Evolutionary conservation across 2,329 filamentous ascomycete genomes (phyloP), one percentile per base, ranked within the genome.

Genomic region (Fusarium ambrosium): DNA sequence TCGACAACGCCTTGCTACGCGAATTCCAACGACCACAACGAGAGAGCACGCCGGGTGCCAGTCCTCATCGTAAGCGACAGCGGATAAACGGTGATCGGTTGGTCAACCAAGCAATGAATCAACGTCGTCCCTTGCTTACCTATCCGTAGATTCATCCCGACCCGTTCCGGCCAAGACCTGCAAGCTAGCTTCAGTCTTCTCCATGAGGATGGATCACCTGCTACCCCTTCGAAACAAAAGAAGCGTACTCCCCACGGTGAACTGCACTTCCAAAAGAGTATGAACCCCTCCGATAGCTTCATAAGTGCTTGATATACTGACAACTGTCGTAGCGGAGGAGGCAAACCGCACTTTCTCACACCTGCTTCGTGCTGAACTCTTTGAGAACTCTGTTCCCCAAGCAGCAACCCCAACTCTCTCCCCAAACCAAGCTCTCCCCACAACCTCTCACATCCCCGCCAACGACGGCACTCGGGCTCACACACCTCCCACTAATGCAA

Each of bases 311-410:
- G 27, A 14, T 14, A 16, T 34, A 45, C 64, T 79, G 29, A 79
- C 71, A 24, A 7, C 41, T 53, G 48, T 64, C 27, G 6, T 41
- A 91, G 95, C 94, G 60, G 95, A 98, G 85, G 95, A 98, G 88
- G 97, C 97, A 58, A 98, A 99, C 79, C 91, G 94, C 69, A 98
- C 94, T 22, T 99, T 96, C 82, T 97, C 95, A 32, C 93, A 92
- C 22, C 87, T 99, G 8, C 87, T 99, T 66, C 93, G 97, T 66
- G 93, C 94, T 62, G 97, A 99, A 83, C 90, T 99, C 69, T 99
- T 99, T 82, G 96, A 98, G 79, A 91, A 90, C 77, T 94, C 95
- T 32, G 92, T 98, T 71, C 95, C 97, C 10, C 96, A 98, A 82
- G 88, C 91, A 37, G 90, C 94, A 41, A 88, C 93, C 41, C 88